A percentile compares a stretch with the other conserved stretches of the same genome.
These are phyloP conservation scores for Tieghemiomyces parasiticus DNA, from an alignment of 192 early-diverging fungal genomes.

Conservation along the genomic window DNA sequence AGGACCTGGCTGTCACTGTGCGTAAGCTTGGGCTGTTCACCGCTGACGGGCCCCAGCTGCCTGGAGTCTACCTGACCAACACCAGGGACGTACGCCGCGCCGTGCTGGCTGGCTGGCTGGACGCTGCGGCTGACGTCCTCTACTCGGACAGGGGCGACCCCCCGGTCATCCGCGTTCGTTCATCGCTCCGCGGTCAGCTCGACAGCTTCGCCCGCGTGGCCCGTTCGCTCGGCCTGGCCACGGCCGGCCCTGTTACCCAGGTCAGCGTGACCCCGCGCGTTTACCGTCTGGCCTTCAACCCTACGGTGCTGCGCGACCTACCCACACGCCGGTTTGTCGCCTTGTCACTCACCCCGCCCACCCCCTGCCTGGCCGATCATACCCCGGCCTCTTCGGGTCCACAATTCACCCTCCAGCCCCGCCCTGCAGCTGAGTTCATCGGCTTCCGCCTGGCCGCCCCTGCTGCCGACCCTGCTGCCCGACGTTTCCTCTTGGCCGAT, in stretches of 20 bases:
- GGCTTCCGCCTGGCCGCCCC: slow-evolving; percentile 3
- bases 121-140: slow-evolving; percentile 1
- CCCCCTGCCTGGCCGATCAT: too few relatives aligned
- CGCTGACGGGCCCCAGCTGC: too few relatives aligned
- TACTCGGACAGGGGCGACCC: slow-evolving; percentile 2
- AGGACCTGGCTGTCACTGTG: too few relatives aligned
- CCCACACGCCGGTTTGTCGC: too few relatives aligned
- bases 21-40: too few relatives aligned
- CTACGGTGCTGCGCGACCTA: too few relatives aligned
- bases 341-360: too few relatives aligned
- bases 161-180: neutral
- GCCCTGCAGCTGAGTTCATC: neutral
- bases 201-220: neutral
- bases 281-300: too few relatives aligned
- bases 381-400: too few relatives aligned
- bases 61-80: slow-evolving; percentile 1
- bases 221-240: neutral
- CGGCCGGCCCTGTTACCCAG: too few relatives aligned
- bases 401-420: too few relatives aligned
- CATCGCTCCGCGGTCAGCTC: neutral
- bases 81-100: neutral
- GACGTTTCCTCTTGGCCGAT: slow-evolving; percentile 33
- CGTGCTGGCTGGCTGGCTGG: slow-evolving; percentile 10
- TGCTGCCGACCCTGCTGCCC: slow-evolving; percentile 11
- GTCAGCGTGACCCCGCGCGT: too few relatives aligned